Percentiles rank a stretch among this genome's conserved stretches.
Evolutionary conservation across 2,329 filamentous ascomycete genomes (phyloP).

Genomic region (Colletotrichum orbiculare): DNA sequence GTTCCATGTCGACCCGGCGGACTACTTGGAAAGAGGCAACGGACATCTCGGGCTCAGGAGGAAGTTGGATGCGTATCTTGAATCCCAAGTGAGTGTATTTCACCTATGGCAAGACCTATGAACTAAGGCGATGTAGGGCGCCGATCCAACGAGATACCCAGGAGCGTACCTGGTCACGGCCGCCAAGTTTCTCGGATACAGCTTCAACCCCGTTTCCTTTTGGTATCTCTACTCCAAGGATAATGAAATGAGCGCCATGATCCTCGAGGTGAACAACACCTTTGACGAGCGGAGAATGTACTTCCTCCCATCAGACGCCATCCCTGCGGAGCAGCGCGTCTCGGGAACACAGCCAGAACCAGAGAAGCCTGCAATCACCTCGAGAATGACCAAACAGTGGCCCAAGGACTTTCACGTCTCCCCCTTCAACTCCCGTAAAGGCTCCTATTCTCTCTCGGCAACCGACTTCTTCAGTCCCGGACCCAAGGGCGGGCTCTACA

Average conservation of each 20-base stretch:
- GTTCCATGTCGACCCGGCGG: constrained; percentile 68
- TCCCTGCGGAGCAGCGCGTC: constrained; percentile 36
- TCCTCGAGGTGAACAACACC: constrained; percentile 82
- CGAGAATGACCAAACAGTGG: constrained; percentile 63
- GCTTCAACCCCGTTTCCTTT: constrained; percentile 81
- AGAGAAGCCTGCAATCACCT: constrained; percentile 37
- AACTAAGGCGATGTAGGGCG: constrained; percentile 54
- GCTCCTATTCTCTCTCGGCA: constrained; percentile 62
- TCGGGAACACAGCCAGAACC: constrained; percentile 4
- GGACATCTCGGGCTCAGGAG: constrained; percentile 65
- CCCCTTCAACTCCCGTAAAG: constrained; percentile 75
- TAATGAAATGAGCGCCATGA: constrained; percentile 69
- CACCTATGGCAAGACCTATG: not conserved
- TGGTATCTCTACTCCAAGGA: constrained; percentile 78
- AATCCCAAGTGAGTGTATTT: constrained; percentile 59
- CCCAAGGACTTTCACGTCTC: constrained; percentile 82
- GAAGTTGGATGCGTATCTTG: constrained; percentile 72
- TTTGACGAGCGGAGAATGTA: constrained; percentile 79
- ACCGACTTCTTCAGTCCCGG: constrained; percentile 57
- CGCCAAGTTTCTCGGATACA: constrained; percentile 74
- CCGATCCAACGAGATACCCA: constrained; percentile 70
- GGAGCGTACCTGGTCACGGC: constrained; percentile 79
- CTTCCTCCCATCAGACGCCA: constrained; percentile 59
- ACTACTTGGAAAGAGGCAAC: constrained; percentile 70
- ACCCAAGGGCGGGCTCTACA: constrained; percentile 48